Evolutionary conservation across 2,329 filamentous ascomycete genomes (phyloP).

Genomic region (Teratosphaeria zuluensis): DNA sequence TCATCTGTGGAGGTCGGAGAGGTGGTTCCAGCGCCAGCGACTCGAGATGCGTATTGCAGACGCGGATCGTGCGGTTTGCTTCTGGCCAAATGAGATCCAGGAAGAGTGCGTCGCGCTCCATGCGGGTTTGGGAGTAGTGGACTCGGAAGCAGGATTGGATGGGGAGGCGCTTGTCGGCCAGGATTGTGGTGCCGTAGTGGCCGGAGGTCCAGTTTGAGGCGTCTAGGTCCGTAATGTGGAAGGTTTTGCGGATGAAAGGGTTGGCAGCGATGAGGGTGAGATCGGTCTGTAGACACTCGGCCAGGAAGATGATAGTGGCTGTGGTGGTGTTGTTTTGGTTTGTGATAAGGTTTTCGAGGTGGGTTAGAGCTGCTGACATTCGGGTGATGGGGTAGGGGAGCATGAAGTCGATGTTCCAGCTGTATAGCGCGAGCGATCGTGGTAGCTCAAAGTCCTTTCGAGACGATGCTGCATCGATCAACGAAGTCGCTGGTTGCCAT

Average conservation of each 20-base stretch:
- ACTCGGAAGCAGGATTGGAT: constrained; percentile 42
- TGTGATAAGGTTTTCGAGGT: constrained; percentile 27
- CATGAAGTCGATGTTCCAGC: constrained; percentile 44
- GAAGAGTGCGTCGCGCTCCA: constrained; percentile 47
- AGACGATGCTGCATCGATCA: too few species aligned
- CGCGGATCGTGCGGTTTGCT: too few species aligned
- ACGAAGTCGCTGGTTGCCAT: background rate
- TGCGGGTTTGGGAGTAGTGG: constrained; percentile 36
- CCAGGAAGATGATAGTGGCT: constrained; percentile 40
- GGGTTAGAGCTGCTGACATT: constrained; percentile 32
- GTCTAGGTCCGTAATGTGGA: constrained; percentile 41
- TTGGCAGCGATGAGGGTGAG: constrained; percentile 34
- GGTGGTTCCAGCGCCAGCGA: too few species aligned
- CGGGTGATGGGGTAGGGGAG: constrained; percentile 28
- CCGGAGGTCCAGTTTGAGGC: constrained; percentile 35
- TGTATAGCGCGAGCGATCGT: constrained; percentile 26
- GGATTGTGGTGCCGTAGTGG: constrained; percentile 44
- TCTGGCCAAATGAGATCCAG: constrained; percentile 33
- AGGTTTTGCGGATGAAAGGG: constrained; percentile 40
- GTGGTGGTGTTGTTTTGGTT: constrained; percentile 9
- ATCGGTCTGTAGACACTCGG: constrained; percentile 43
- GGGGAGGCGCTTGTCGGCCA: constrained; percentile 40
- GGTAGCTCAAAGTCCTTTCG: too few species aligned
- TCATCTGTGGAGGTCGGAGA: too few species aligned
- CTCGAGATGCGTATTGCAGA: too few species aligned